phyloP scores from a whole-genome alignment of 352 stramenopile genomes.

The Globisporangium abappressorium region DNA sequence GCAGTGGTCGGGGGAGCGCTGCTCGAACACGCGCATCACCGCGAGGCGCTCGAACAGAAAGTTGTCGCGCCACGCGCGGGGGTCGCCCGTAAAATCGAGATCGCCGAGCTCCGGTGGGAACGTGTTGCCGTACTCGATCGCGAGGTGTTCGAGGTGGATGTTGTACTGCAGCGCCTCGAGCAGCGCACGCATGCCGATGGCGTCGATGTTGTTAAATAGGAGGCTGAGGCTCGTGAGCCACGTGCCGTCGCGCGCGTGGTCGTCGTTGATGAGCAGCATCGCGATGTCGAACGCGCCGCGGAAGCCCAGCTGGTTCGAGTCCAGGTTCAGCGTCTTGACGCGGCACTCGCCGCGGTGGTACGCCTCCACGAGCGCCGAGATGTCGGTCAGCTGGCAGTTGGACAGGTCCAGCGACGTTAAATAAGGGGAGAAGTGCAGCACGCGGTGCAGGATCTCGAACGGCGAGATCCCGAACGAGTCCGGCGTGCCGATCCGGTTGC shows the following conservation, averaged over 20 bases:
- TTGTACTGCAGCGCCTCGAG: slow-evolving; percentile 54
- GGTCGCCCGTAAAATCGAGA: slow-evolving; percentile 47
- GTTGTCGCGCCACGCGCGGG: slow-evolving; percentile 39
- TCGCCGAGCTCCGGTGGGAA: slow-evolving; percentile 47
- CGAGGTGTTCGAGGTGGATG: slow-evolving; percentile 42
- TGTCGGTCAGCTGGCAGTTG: slow-evolving; percentile 48
- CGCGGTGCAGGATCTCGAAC: slow-evolving; percentile 46
- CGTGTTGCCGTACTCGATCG: slow-evolving; percentile 56
- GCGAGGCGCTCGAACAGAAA: slow-evolving; percentile 47
- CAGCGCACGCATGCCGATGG: slow-evolving; percentile 46
- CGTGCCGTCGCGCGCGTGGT: slow-evolving; percentile 31
- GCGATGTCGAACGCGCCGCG: slow-evolving; percentile 52
- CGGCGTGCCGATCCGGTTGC: slow-evolving; percentile 54
- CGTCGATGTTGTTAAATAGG: slow-evolving; percentile 56
- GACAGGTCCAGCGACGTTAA: slow-evolving; percentile 48
- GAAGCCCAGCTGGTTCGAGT: slow-evolving; percentile 57
- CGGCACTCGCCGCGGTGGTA: slow-evolving; percentile 48
- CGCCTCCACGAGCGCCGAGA: slow-evolving; percentile 45
- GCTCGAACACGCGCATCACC: slow-evolving; percentile 46
- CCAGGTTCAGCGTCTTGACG: slow-evolving; percentile 43
- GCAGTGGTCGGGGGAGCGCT: slow-evolving; percentile 33
- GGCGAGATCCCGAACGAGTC: slow-evolving; percentile 50
- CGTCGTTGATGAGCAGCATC: slow-evolving; percentile 57
- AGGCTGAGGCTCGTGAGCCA: slow-evolving; percentile 45
- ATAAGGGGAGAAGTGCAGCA: slow-evolving; percentile 58